Base-by-base conservation (phyloP, 768 basidiomycete species). In the Mycena vitilis region DNA sequence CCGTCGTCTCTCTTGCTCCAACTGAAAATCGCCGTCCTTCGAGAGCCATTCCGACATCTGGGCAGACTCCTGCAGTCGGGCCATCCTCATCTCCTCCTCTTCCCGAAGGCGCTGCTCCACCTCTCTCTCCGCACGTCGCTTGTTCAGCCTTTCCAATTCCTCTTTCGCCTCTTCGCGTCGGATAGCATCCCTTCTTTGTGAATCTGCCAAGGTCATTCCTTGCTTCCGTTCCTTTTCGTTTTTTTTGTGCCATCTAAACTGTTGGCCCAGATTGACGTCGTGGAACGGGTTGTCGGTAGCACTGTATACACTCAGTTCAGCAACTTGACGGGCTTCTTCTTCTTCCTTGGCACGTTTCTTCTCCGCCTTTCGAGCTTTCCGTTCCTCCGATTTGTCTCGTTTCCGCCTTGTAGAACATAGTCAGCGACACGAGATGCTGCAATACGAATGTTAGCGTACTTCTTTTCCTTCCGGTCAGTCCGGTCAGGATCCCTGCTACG, bases 231-330 rank as follows among this genome's bases (percentile, higher is more conserved):
- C 98, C 83, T 95, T 95, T 78, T 99, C 98, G 34, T 90, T 88
- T 83, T 99, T 99, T 86, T 99, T 99, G 82, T 96, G 94, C 98
- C 98, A 99, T 65, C 93, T 90, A 80, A 99, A 99, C 78, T 96
- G 95, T 76, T 98, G 95, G 23, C 91, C 92, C 38, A 99, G 91
- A 78, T 99, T 98, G 69, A 95, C 91, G 74, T 99, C 98, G 80
- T 98, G 95, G 84, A 99, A 99, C 0, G 98, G 98, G 76, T 99
- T 99, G 84, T 99, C 96, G 15, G 91, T 90, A 54, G 96, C 94
- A 72, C 95, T 96, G 83, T 99, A 99, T 71, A 98, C 92, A 72
- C 95, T 96, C 49, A 99, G 87, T 79, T 99, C 97, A 12, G 95
- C 95, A 18, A 98, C 91, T 73, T 93, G 91, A 34, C 96, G 91